These are phyloP conservation scores for Leccinum griseonigrum DNA, from an alignment of 1,284 basidiomycete species.

Conservation along the genomic window DNA sequence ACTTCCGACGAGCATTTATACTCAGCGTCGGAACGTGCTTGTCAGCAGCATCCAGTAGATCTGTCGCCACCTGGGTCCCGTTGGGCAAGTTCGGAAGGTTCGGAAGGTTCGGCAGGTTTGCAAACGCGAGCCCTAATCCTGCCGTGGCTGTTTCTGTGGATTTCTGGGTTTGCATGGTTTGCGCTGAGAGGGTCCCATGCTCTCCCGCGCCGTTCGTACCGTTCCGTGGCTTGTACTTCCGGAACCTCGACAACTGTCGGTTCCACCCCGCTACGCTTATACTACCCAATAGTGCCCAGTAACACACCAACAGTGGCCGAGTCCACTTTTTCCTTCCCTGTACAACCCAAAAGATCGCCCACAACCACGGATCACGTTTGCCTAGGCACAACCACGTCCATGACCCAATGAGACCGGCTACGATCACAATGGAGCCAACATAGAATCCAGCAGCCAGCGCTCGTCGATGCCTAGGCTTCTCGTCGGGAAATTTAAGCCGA, in stretches of 20 bases:
- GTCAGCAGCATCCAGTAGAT: conserved; percentile 83
- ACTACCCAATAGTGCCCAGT: conserved; percentile 82
- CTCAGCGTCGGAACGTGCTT: conserved; percentile 87
- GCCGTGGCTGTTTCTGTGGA: conserved; percentile 13
- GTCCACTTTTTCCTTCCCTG: conserved; percentile 81
- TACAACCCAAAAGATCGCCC: conserved; percentile 74
- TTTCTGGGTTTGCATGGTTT: conserved; percentile 24
- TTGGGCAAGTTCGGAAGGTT: conserved; percentile 51
- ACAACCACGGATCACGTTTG: conserved; percentile 87
- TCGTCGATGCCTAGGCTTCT: conserved; percentile 83
- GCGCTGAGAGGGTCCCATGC: conserved; percentile 31
- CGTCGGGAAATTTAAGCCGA: conserved; percentile 84
- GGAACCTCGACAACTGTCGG: conserved; percentile 75
- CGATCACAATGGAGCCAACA: conserved; percentile 71
- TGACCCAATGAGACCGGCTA: conserved; percentile 84
- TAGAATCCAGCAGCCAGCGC: conserved; percentile 89
- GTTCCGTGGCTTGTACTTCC: conserved; percentile 58
- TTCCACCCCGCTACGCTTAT: conserved; percentile 94
- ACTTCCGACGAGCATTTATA: conserved; percentile 94
- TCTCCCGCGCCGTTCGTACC: conserved; percentile 32
- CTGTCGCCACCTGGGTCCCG: conserved; percentile 69
- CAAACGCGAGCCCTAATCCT: conserved; percentile 46
- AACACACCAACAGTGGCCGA: conserved; percentile 75
- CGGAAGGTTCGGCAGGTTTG: conserved; percentile 51
- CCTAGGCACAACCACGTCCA: conserved; percentile 92